phyloP scores from a whole-genome alignment of 345 rosid species.

The Lumnitzera racemosa region DNA sequence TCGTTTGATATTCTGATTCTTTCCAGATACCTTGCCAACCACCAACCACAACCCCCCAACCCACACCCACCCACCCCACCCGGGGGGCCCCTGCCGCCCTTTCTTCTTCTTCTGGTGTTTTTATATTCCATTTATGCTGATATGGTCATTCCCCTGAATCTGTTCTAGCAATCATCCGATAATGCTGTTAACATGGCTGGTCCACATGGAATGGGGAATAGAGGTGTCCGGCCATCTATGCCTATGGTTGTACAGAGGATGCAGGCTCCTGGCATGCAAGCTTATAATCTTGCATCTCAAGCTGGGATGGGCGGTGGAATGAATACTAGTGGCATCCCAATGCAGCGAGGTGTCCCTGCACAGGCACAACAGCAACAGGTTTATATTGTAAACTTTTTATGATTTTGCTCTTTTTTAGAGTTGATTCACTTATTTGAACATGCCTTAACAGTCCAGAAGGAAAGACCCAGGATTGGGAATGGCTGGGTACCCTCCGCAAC shows the following conservation, averaged over 20 bases:
- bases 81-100: too few relatives aligned
- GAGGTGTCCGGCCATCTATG: slow-evolving; percentile 57
- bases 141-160: background rate
- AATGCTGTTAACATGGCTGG: slow-evolving; percentile 49
- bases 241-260: slow-evolving; percentile 66
- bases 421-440: slow-evolving; percentile 4
- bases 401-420: background rate
- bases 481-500: slow-evolving; percentile 84
- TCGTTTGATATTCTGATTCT: too few relatives aligned
- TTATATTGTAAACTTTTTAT: background rate
- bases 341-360: slow-evolving; percentile 64
- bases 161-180: slow-evolving; percentile 31
- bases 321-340: slow-evolving; percentile 65
- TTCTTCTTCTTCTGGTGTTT: background rate
- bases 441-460: slow-evolving; percentile 51
- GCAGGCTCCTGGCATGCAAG: slow-evolving; percentile 66
- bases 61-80: too few relatives aligned
- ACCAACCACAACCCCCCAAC: too few relatives aligned
- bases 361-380: slow-evolving; percentile 60
- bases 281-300: slow-evolving; percentile 57
- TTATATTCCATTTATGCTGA: background rate
- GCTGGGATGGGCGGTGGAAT: slow-evolving; percentile 63
- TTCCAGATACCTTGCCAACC: too few relatives aligned
- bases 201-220: slow-evolving; percentile 49
- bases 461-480: slow-evolving; percentile 80